Base-by-base conservation (phyloP, 2,329 filamentous ascomycete species). In the Raffaelea albimanens region DNA sequence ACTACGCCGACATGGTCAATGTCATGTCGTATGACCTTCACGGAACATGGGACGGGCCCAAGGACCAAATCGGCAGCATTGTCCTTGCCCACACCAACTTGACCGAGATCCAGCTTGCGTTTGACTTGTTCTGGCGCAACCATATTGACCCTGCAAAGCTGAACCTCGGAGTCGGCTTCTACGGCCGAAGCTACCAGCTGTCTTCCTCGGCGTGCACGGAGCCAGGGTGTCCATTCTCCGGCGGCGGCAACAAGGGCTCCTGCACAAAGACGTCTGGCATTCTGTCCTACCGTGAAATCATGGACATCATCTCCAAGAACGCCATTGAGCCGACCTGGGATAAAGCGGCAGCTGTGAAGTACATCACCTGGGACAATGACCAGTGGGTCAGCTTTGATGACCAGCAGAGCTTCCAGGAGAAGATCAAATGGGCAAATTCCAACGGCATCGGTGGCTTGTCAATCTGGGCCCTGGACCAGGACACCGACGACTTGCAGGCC, bases 71-170 rank as follows among this genome's bases (percentile, higher is more conserved):
- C 29, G 29, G 20, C 13, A 5, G 16, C 16, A 9, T n/a, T 16
- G 9, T 47, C 11, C 53, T 59, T 20, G 52, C 56, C 2, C 69
- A 71, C 47, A 69, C 69, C 0, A 69, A 72, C 49, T 46, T 70
- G 8, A 67, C 66, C 5, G 67, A 71, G 47, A 70, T 70, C 25
- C 56, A 68, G 7, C 20, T 50, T 1, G 58, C 58, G 0, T 48
- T 70, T 1, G 63, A 70, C 4, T 62, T 72, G 1, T 53, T 75
- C 4, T 72, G 70, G 67, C 60, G 65, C 11, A 64, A 59, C 23
- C 54, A 63, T 19, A 56, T 75, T 4, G 51, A 58, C 2, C 63
- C 71, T 0, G 39, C 47, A 1, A 67, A 71, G 36, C 57, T 75
- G 5, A 58, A 57, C 7, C 50, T 75, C 9, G 71, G 70, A 0